Percentiles rank a stretch among this genome's conserved stretches.
Evolutionary conservation across 139 green algal genomes (phyloP).

Genomic region (Coccomyxa sp.): DNA sequence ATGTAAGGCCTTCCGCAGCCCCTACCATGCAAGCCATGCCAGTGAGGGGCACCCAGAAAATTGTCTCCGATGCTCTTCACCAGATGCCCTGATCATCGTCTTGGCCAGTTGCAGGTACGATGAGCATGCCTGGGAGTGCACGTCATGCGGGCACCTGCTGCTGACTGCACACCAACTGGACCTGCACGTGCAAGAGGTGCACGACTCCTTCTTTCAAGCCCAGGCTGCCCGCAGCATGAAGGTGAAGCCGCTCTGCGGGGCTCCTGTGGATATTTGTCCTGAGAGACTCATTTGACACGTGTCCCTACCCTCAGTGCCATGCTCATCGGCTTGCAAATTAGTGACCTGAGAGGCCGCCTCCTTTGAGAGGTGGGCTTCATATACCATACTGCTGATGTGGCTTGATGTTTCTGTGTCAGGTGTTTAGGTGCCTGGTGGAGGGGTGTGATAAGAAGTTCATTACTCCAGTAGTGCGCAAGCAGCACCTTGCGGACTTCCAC

Average conservation of each 20-base stretch:
- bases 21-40: neutral
- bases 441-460: constrained; percentile 31
- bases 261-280: too few species aligned
- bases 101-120: neutral
- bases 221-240: constrained; percentile 32
- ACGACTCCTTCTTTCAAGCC: constrained; percentile 52
- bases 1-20: neutral
- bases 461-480: constrained; percentile 8
- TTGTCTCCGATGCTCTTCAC: neutral
- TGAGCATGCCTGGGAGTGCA: constrained; percentile 14
- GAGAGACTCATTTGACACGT: neutral
- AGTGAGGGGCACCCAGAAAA: neutral
- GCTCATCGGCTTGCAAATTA: too few species aligned
- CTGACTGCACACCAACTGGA: constrained; percentile 31
- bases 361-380: neutral
- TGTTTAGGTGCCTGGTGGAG: constrained; percentile 50
- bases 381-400: neutral
- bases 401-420: neutral
- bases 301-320: too few species aligned
- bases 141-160: constrained; percentile 23
- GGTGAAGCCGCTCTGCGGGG: neutral
- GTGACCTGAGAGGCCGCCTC: too few species aligned
- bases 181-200: constrained; percentile 37
- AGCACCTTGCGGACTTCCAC: constrained; percentile 23
- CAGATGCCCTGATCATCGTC: neutral